These are phyloP conservation scores for Ganoderma meredithae DNA, from an alignment of 1,284 basidiomycete genomes.

Conservation along the genomic window DNA sequence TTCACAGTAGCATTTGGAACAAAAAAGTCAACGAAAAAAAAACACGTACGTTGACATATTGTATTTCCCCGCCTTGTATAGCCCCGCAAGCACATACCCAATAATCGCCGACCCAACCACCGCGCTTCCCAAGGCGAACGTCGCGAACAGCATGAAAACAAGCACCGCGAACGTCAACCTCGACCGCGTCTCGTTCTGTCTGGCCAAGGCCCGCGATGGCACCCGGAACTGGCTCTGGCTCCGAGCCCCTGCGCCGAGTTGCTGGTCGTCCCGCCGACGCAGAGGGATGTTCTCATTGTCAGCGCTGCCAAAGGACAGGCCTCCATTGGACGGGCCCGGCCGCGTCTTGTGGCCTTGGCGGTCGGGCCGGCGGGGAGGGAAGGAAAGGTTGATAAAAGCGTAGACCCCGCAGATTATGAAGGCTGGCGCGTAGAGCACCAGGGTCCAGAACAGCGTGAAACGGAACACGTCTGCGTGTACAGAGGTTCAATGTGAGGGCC, in stretches of 20 bases:
- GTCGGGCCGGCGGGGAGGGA: constrained; percentile 49
- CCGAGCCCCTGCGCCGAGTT: constrained; percentile 19
- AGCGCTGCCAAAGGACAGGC: constrained; percentile 27
- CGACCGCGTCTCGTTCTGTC: constrained; percentile 61
- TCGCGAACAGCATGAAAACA: constrained; percentile 66
- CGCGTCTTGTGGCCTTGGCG: constrained; percentile 24
- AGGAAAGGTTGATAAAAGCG: constrained; percentile 74
- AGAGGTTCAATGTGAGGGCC: not conserved
- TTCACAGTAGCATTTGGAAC: not conserved
- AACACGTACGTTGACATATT: constrained; percentile 82
- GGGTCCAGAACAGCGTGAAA: constrained; percentile 87
- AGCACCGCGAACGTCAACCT: constrained; percentile 69
- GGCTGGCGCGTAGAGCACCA: constrained; percentile 76
- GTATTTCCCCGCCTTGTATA: constrained; percentile 74
- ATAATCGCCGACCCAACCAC: constrained; percentile 76
- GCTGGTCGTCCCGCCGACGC: constrained; percentile 21
- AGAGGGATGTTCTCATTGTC: constrained; percentile 30
- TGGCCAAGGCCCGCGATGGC: constrained; percentile 33
- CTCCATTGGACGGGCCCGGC: constrained; percentile 22
- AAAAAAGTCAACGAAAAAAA: constrained; percentile 6
- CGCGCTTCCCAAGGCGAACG: constrained; percentile 66
- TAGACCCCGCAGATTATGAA: constrained; percentile 74
- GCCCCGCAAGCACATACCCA: constrained; percentile 72
- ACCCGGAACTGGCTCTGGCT: constrained; percentile 26
- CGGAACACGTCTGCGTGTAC: constrained; percentile 71